These are phyloP conservation scores for Hemileccinum rubropunctum DNA, from an alignment of 768 basidiomycete genomes.

Conservation along the genomic window DNA sequence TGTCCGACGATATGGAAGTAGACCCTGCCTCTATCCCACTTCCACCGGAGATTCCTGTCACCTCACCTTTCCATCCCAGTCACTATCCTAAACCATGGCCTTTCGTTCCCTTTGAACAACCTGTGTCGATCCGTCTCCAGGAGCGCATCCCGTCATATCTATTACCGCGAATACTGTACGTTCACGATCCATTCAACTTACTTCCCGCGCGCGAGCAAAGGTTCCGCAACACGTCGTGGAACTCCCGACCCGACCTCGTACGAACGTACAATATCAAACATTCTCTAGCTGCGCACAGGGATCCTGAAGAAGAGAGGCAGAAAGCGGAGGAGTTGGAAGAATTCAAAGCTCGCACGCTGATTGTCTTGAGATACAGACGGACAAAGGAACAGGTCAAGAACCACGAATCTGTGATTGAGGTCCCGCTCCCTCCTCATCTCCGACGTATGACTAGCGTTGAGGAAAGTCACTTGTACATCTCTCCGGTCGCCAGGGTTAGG, in stretches of 20 bases:
- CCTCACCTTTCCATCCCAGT: conserved; percentile 31
- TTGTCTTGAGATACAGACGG: conserved; percentile 20
- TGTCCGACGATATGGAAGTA: neutral
- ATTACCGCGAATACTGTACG: conserved; percentile 40
- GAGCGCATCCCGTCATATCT: conserved; percentile 33
- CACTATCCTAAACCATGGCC: conserved; percentile 45
- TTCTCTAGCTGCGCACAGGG: no score
- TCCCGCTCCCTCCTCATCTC: conserved; percentile 28
- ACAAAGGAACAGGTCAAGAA: conserved; percentile 22
- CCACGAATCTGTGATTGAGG: conserved; percentile 27
- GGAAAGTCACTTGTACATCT: conserved; percentile 51
- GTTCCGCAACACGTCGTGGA: neutral
- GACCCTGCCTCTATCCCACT: neutral
- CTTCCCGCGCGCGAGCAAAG: conserved; percentile 18
- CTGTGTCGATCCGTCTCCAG: conserved; percentile 28
- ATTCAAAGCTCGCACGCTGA: conserved; percentile 15
- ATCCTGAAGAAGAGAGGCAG: conserved; percentile 2
- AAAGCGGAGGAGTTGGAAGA: conserved; percentile 10
- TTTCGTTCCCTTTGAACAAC: conserved; percentile 33
- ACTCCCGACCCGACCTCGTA: no score
- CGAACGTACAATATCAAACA: no score
- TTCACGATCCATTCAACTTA: conserved; percentile 43
- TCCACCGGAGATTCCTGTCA: conserved; percentile 6
- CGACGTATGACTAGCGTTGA: conserved; percentile 20
- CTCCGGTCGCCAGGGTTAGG: conserved; percentile 37